phyloP scores from a whole-genome alignment of 1,284 basidiomycete species.

The Trametes hirsuta region DNA sequence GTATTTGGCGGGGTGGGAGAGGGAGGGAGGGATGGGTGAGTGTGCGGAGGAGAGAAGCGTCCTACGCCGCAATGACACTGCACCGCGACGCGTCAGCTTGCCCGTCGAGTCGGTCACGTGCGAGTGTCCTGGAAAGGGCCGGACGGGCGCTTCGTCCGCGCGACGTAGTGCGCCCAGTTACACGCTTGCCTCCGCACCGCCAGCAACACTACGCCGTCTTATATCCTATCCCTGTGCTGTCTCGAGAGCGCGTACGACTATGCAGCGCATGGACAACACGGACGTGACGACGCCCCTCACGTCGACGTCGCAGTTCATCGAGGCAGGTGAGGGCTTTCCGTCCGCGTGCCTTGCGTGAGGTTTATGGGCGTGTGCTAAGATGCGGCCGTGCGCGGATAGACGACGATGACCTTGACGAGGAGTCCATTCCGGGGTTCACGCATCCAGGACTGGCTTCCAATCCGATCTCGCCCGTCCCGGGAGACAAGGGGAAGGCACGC shows the following conservation, averaged over 20 bases:
- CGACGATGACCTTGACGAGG: constrained; percentile 81
- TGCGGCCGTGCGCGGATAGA: constrained; percentile 48
- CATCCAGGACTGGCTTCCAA: constrained; percentile 54
- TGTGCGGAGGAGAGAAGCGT: constrained; percentile 37
- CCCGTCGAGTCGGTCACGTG: constrained; percentile 24
- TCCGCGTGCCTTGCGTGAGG: neutral
- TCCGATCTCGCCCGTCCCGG: constrained; percentile 31
- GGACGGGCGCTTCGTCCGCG: constrained; percentile 13
- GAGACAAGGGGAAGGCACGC: constrained; percentile 71
- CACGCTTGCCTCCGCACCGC: neutral
- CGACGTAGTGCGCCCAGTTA: neutral
- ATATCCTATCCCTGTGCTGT: neutral
- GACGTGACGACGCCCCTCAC: constrained; percentile 52
- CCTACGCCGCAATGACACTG: constrained; percentile 24
- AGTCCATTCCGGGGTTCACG: constrained; percentile 75
- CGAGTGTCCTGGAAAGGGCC: constrained; percentile 1
- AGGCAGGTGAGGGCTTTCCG: constrained; percentile 53
- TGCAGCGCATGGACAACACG: constrained; percentile 32
- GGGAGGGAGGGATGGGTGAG: constrained; percentile 13
- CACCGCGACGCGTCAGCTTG: constrained; percentile 65
- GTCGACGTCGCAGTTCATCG: constrained; percentile 73
- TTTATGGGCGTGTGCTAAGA: neutral
- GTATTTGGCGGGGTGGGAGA: neutral
- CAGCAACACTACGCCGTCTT: neutral
- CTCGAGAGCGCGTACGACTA: constrained; percentile 7